phyloP scores from a whole-genome alignment of 768 basidiomycete genomes.

The Russula emetica region DNA sequence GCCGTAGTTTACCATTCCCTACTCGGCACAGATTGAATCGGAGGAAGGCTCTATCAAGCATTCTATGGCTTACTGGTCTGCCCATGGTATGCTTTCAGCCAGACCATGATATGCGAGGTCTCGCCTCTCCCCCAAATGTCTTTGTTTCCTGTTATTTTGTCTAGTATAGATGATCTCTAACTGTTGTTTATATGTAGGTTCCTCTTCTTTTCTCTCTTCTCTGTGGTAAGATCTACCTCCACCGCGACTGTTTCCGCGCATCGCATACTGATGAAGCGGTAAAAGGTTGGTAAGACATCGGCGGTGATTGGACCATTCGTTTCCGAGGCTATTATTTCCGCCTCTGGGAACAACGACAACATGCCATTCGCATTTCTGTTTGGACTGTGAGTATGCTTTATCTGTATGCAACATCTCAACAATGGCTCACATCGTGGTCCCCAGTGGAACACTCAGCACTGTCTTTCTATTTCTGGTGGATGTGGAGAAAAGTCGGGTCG shows the following conservation, averaged over 20 bases:
- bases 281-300: slow-evolving; percentile 66
- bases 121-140: slow-evolving; percentile 69
- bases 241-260: background rate
- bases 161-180: background rate
- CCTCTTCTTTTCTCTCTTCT: slow-evolving; percentile 69
- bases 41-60: slow-evolving; percentile 57
- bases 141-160: slow-evolving; percentile 21
- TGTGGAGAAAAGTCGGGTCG: slow-evolving; percentile 56
- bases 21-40: background rate
- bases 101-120: slow-evolving; percentile 80
- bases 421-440: slow-evolving; percentile 1
- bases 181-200: slow-evolving; percentile 40
- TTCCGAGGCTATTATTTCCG: slow-evolving; percentile 69
- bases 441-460: slow-evolving; percentile 50
- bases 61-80: slow-evolving; percentile 71
- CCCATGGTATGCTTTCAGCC: slow-evolving; percentile 78
- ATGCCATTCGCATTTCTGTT: slow-evolving; percentile 71
- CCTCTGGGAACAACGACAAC: slow-evolving; percentile 65
- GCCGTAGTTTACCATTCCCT: slow-evolving; percentile 10
- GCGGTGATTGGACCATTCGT: slow-evolving; percentile 75
- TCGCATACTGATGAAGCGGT: slow-evolving; percentile 29
- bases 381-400: slow-evolving; percentile 45
- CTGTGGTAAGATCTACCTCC: slow-evolving; percentile 44
- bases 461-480: slow-evolving; percentile 61
- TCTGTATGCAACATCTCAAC: background rate